Evolutionary conservation across 2,329 filamentous ascomycete genomes (phyloP), one percentile per base, ranked within the genome.

Genomic region (Phoma herbarum): DNA sequence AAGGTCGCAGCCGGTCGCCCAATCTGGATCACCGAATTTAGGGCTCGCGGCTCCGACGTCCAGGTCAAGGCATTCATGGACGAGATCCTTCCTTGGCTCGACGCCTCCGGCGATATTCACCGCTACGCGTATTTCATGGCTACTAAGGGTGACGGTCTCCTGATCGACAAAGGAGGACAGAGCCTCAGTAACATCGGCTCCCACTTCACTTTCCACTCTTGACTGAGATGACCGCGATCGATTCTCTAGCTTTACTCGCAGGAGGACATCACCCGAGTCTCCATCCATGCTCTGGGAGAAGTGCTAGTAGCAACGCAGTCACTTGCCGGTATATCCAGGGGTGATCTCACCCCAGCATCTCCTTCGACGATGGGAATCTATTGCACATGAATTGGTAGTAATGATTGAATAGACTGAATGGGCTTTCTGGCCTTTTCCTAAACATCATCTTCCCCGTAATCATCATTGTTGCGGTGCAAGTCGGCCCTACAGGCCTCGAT

Each of bases 1-100:
- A 45, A 57, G 2, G 35, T 86, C 16, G 87, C 86, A 49, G 84
- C 84, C 29, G 87, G 85, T 75, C 67, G 67, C 4, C 73, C 71
- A 0, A 62, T 77, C 23, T 77, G 73, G 75, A 66, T 78, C 42
- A 77, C 75, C 0, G 75, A 77, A 31, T 77, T 77, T 52, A 61
- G 54, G 6, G 45, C 67, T 2, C 49, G 37, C 0, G 73, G 73
- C 0, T 61, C 49, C 0, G 68, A 70, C 5, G 63, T 44, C 1
- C 49, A 75, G 12, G 53, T 69, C 8, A 51, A 48, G 22, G 4
- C 12, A 0, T 76, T 77, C 31, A 45, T 77, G 16, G 59, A 68
- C 12, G 59, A 69, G 2, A 68, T 70, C 2, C 46, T 77, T 26
- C 71, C 73, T 1, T 77, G 72, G 73, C 52, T 77, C 59, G 75